Percentiles rank a stretch among this genome's conserved stretches.
phyloP scores from a whole-genome alignment of 2,329 filamentous ascomycete species.

The Zarea fungicola region DNA sequence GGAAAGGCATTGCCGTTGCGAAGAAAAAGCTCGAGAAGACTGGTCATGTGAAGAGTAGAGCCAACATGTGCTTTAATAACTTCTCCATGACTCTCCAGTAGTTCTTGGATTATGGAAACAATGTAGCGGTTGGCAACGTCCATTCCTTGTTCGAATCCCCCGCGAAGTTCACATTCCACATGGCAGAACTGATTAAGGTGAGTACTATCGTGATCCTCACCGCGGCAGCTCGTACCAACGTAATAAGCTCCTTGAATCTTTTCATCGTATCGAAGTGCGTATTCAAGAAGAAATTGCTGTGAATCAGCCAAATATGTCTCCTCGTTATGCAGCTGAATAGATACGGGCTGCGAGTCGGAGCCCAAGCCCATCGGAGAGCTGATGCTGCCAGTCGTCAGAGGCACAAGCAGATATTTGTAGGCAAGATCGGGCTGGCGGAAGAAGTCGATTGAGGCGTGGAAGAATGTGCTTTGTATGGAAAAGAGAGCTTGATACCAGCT shows the following conservation, averaged over 20 bases:
- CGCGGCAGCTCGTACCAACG: slow-evolving; percentile 3
- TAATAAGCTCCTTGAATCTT: slow-evolving; percentile 1
- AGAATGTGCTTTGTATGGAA: not conserved
- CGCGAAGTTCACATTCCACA: slow-evolving; percentile 7
- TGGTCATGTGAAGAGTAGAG: not conserved
- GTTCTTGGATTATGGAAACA: not conserved
- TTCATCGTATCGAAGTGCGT: slow-evolving; percentile 1
- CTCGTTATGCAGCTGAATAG: not conserved
- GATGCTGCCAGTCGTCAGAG: not conserved
- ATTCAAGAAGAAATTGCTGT: slow-evolving; percentile 8
- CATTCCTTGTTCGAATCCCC: not conserved
- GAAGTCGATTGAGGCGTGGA: slow-evolving; percentile 1
- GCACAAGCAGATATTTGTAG: slow-evolving; percentile 3
- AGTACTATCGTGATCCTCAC: slow-evolving; percentile 4
- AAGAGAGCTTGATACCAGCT: not conserved
- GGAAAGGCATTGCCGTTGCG: not conserved
- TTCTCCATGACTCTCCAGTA: not conserved
- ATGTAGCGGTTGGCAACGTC: not conserved
- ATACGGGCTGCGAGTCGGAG: not conserved
- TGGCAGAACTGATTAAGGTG: slow-evolving; percentile 10
- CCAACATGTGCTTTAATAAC: not conserved
- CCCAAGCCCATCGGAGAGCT: slow-evolving; percentile 1
- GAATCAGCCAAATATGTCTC: slow-evolving; percentile 5
- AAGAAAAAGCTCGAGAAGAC: not conserved
- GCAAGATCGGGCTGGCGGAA: not conserved